phyloP scores from a whole-genome alignment of 352 stramenopile species.

The Phytophthora quininea region DNA sequence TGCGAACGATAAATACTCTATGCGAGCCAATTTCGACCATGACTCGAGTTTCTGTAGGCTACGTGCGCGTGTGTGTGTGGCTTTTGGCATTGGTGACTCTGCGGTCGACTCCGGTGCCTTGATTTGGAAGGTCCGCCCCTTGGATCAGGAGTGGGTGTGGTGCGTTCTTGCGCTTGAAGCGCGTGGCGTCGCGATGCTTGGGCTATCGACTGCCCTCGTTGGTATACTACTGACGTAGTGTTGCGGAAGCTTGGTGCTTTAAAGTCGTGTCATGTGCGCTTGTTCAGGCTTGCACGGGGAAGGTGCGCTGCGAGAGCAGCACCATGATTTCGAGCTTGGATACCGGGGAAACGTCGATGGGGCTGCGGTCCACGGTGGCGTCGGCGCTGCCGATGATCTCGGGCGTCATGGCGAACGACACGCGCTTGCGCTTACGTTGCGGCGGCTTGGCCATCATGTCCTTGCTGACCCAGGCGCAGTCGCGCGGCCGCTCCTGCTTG shows the following conservation, averaged over 20 bases:
- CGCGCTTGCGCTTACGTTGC: slow-evolving; percentile 53
- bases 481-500: slow-evolving; percentile 51
- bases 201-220: slow-evolving; percentile 16
- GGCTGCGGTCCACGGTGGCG: slow-evolving; percentile 68
- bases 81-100: not conserved
- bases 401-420: slow-evolving; percentile 61
- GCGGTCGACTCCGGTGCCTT: slow-evolving; percentile 1
- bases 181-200: slow-evolving; percentile 7
- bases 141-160: slow-evolving; percentile 22
- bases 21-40: slow-evolving; percentile 19
- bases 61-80: slow-evolving; percentile 10
- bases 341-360: slow-evolving; percentile 79
- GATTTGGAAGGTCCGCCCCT: slow-evolving; percentile 26
- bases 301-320: slow-evolving; percentile 76
- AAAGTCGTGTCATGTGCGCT: not conserved
- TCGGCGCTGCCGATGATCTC: slow-evolving; percentile 82
- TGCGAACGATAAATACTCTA: slow-evolving; percentile 37
- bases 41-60: slow-evolving; percentile 36
- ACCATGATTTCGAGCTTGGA: slow-evolving; percentile 77
- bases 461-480: slow-evolving; percentile 56
- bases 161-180: slow-evolving; percentile 3
- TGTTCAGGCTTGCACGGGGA: slow-evolving; percentile 54
- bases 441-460: slow-evolving; percentile 52
- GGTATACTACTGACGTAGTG: slow-evolving; percentile 37
- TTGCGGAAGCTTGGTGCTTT: slow-evolving; percentile 16